A percentile compares a stretch with the other conserved stretches of the same genome.
phyloP scores from a whole-genome alignment of 306 rosid species.

The Prunus mira region DNA sequence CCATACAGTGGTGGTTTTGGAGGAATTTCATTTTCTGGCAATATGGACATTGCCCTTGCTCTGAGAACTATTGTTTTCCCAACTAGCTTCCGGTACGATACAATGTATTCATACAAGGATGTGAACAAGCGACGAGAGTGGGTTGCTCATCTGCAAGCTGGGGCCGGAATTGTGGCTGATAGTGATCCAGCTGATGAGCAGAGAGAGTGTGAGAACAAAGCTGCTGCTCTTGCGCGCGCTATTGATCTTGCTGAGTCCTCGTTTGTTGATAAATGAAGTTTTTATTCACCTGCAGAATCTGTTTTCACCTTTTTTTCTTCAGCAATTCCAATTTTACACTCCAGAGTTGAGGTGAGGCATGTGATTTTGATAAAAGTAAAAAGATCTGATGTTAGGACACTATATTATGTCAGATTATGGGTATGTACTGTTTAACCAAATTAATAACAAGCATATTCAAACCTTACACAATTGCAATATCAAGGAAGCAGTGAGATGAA shows the following conservation, averaged over 20 bases:
- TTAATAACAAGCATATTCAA: too few relatives aligned
- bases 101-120: constrained; percentile 86
- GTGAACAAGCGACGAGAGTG: constrained; percentile 69
- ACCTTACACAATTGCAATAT: neutral
- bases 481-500: neutral
- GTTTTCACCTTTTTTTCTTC: neutral
- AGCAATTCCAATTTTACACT: neutral
- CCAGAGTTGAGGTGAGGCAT: neutral
- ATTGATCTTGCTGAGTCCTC: constrained; percentile 97
- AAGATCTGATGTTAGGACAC: neutral
- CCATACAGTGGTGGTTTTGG: constrained; percentile 99
- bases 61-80: constrained; percentile 88
- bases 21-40: constrained; percentile 79
- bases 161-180: constrained; percentile 96
- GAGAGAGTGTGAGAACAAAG: constrained; percentile 94
- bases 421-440: too few relatives aligned
- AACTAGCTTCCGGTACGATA: constrained; percentile 66
- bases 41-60: constrained; percentile 94
- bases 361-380: neutral
- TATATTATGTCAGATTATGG: neutral
- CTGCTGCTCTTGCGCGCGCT: constrained; percentile 91
- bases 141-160: constrained; percentile 93
- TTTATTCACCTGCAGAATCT: neutral
- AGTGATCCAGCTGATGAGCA: constrained; percentile 90
- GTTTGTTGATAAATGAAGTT: constrained; percentile 48